Evolutionary conservation across 1,284 basidiomycete genomes (phyloP), one percentile per base, ranked within the genome.

Genomic region (Pseudozyma sp.): DNA sequence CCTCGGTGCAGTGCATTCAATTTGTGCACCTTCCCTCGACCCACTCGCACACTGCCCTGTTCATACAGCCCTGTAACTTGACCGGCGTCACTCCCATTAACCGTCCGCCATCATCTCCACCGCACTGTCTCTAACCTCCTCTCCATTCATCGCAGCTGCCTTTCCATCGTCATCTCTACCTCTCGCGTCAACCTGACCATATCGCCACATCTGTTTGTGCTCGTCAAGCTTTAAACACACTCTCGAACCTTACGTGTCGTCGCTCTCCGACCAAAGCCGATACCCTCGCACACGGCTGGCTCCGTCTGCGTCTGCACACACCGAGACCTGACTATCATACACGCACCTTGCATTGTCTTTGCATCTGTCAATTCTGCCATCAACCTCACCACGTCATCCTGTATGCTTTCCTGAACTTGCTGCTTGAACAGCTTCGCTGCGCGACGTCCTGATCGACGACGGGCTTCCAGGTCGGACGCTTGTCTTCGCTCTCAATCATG

Each of bases 241-340:
- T 24, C 24, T 24, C 24, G 24, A 24, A 24, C 24, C 24, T 24
- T 24, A 24, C 24, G 24, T 24, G 24, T 24, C 24, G 24, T 24
- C 24, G 24, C 24, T 24, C 24, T 37, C 48, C 39, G 11, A 33
- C 29, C n/a, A 4, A 13, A 24, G 11, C n/a, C 30, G 3, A 13
- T 6, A 16, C 13, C 42, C 33, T n/a, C 45, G 56, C 61, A 60
- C 49, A 17, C 61, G 60, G 67, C 67, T 56, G 67, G 67, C 33
- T 64, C 67, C 60, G 61, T 53, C 53, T 49, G 52, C 55, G 13
- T 35, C 8, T n/a, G 19, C 37, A 19, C 14, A 13, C 42, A 19
- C 47, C 35, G 13, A 9, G 7, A n/a, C 31, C 30, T 16, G 24
- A 42, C 13, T 46, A 14, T 6, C 31, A 42, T 24, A 13, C 29